Evolutionary conservation across 2,329 filamentous ascomycete genomes (phyloP).

Genomic region (Penicillium sp.): DNA sequence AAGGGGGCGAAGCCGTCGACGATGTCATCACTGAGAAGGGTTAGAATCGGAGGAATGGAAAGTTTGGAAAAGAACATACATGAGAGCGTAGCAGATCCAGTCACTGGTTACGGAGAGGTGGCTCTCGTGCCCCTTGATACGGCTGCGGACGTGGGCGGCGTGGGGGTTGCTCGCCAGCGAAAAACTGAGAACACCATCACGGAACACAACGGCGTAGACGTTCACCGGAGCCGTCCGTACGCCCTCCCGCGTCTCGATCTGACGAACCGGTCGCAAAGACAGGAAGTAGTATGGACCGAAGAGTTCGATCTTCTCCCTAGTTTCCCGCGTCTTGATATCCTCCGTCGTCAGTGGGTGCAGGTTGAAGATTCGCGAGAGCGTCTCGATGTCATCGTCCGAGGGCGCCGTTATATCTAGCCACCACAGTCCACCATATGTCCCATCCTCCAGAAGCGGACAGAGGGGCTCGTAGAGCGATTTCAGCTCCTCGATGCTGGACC

Average conservation of each 20-base stretch:
- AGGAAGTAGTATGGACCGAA: slow-evolving; percentile 97
- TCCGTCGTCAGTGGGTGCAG: slow-evolving; percentile 92
- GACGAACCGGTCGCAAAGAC: slow-evolving; percentile 86
- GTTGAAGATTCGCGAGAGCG: slow-evolving; percentile 89
- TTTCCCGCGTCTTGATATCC: slow-evolving; percentile 89
- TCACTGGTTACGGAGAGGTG: slow-evolving; percentile 90
- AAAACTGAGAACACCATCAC: slow-evolving; percentile 89
- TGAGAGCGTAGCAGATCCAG: slow-evolving; percentile 97
- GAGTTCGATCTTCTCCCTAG: slow-evolving; percentile 96
- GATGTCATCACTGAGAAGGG: slow-evolving; percentile 76
- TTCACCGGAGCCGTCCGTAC: slow-evolving; percentile 88
- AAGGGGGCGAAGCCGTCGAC: slow-evolving; percentile 90
- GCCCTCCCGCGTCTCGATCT: slow-evolving; percentile 72
- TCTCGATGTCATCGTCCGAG: slow-evolving; percentile 82
- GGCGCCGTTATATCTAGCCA: slow-evolving; percentile 93
- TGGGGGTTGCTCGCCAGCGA: slow-evolving; percentile 84
- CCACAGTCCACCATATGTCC: slow-evolving; percentile 77
- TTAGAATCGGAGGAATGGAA: not conserved
- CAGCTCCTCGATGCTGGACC: slow-evolving; percentile 79
- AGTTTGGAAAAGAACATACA: slow-evolving; percentile 60
- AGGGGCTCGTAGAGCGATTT: slow-evolving; percentile 84
- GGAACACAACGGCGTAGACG: slow-evolving; percentile 91
- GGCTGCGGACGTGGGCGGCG: slow-evolving; percentile 82
- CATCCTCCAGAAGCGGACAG: slow-evolving; percentile 58
- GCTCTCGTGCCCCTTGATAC: slow-evolving; percentile 86